These are phyloP conservation scores for Cadophora sp. DNA, from an alignment of 2,329 filamentous ascomycete genomes.

Conservation along the genomic window DNA sequence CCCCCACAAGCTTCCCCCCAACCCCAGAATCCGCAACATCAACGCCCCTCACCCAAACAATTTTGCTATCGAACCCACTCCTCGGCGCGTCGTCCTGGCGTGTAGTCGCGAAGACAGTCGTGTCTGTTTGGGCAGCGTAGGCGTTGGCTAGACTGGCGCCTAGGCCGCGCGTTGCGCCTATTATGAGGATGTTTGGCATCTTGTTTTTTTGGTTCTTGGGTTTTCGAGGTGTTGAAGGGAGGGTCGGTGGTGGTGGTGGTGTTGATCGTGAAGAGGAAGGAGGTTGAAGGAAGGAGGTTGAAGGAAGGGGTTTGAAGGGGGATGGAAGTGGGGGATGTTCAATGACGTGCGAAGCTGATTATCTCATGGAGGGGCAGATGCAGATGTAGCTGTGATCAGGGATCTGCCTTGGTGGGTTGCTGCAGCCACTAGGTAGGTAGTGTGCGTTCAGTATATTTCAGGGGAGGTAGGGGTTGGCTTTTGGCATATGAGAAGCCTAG, in stretches of 20 bases:
- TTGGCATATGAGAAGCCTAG: too few relatives aligned
- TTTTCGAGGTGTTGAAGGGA: too few relatives aligned
- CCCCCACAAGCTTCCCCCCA: slow-evolving; percentile 54
- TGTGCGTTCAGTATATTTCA: too few relatives aligned
- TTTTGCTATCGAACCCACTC: slow-evolving; percentile 44
- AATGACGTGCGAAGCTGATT: slow-evolving; percentile 1
- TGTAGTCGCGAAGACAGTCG: slow-evolving; percentile 65
- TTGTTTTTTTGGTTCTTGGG: too few relatives aligned
- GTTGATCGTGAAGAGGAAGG: neutral
- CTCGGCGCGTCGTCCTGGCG: slow-evolving; percentile 54
- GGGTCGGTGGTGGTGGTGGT: too few relatives aligned
- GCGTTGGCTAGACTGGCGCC: slow-evolving; percentile 65
- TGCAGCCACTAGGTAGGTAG: too few relatives aligned
- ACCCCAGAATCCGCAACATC: slow-evolving; percentile 60
- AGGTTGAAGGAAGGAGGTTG: neutral
- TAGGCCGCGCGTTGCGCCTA: slow-evolving; percentile 73
- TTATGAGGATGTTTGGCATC: slow-evolving; percentile 63
- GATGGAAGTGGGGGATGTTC: too few relatives aligned
- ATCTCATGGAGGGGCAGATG: neutral
- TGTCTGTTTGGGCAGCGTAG: slow-evolving; percentile 58
- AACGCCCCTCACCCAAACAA: slow-evolving; percentile 64
- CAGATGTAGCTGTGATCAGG: too few relatives aligned
- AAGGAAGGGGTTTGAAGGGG: too few relatives aligned
- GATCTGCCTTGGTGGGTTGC: too few relatives aligned
- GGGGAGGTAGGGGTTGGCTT: too few relatives aligned